Conservation (phyloP, 2,329 filamentous ascomycete species). For the Trichoderma aggressivum region DNA sequence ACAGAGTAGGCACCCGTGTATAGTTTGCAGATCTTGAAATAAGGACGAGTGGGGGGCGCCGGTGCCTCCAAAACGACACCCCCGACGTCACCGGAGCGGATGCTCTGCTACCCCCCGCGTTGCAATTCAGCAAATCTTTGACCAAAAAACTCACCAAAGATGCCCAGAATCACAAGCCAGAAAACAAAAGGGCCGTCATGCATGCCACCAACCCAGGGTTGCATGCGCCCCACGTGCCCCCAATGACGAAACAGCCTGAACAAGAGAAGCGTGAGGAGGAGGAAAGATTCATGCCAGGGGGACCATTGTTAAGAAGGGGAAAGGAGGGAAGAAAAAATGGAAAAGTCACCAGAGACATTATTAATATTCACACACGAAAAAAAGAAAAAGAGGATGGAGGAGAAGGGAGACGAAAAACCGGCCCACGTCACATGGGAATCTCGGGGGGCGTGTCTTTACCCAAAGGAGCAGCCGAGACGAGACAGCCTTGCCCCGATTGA, state of each 20-base stretch:
- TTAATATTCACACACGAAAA: neutral
- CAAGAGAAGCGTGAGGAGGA: neutral
- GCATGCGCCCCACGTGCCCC: slow-evolving; percentile 12
- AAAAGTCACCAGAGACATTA: neutral
- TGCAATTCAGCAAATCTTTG: neutral
- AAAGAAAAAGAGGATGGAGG: neutral
- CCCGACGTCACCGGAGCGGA: neutral
- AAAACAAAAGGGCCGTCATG: neutral
- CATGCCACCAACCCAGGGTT: slow-evolving; percentile 12
- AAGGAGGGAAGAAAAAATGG: neutral
- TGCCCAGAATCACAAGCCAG: neutral
- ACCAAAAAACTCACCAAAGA: neutral
- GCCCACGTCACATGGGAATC: neutral
- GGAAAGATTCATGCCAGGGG: neutral
- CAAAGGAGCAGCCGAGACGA: neutral
- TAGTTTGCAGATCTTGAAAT: neutral
- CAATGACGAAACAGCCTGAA: slow-evolving; percentile 1
- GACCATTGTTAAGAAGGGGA: neutral
- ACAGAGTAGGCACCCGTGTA: neutral
- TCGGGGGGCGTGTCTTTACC: neutral
- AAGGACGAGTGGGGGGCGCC: neutral
- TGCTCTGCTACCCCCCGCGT: neutral
- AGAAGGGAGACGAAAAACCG: neutral
- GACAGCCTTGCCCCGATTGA: neutral
- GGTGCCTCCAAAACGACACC: neutral